Base-by-base conservation (phyloP, 192 early-diverging fungal species). In the Coemansia guatemalensis region DNA sequence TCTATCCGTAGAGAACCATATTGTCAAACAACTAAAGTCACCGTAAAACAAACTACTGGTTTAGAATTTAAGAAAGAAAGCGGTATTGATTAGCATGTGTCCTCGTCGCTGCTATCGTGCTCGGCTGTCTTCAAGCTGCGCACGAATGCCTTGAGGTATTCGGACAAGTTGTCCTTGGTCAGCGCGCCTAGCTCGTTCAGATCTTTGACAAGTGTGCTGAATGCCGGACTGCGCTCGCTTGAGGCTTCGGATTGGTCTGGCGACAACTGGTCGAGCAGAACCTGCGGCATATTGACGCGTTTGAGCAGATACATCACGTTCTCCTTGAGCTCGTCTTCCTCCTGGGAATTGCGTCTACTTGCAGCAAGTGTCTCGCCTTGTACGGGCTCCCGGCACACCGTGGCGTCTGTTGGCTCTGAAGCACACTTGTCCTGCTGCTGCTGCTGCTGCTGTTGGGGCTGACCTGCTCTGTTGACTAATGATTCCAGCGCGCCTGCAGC, bases 221-320 rank as follows among this genome's bases (percentile, higher is more conserved):
- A 57, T 48, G 67, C 53, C 5, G n/a, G 24, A 20, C 39, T 25
- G 22, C 30, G 25, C 9, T 41, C 59, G 14, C 56, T 39, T 51
- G 6, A 21, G 53, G 17, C 61, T 32, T 41, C 9, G 29, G 39
- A 30, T 20, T 25, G n/a, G 20, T 48, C 26, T 14, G 69, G 41
- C 2, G 53, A 49, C 30, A 79, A 25, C 71, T 64, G 69, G 12
- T 60, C 56, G 24, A 56, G 48, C 41, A 79, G 48, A n/a, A 70
- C 49, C 56, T 67, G 59, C 27, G 71, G 70, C 59, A 79, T 64
- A 24, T 79, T 70, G 35, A 70, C 63, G 4, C 62, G 60, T 53
- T 67, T 66, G 30, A 73, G 62, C 58, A 79, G 17, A 44, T 65
- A 79, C 12, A 79, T 56, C 14, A 73, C 50, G 47, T 79, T 69